Conservation (phyloP, 192 early-diverging fungal species). For the Rhizoclosmatium globosum region DNA sequence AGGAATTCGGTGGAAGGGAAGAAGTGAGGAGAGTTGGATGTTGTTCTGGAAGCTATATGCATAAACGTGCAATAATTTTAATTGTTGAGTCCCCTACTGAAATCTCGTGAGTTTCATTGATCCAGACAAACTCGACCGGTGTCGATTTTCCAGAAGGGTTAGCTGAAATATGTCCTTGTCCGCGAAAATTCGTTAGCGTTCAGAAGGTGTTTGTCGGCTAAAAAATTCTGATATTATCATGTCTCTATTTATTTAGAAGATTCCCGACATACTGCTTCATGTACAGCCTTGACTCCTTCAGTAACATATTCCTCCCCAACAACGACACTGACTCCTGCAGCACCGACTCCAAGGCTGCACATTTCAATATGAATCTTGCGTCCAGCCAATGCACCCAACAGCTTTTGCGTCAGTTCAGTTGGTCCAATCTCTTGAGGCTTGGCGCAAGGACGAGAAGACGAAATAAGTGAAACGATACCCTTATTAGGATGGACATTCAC, state of each 20-base stretch:
- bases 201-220: too few relatives aligned
- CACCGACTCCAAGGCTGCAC: constrained; percentile 19
- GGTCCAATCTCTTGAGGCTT: background rate
- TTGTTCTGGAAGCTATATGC: too few relatives aligned
- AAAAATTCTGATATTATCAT: too few relatives aligned
- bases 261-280: constrained; percentile 1
- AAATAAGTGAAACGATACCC: constrained; percentile 16
- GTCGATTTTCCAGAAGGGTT: too few relatives aligned
- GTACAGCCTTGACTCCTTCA: constrained; percentile 21
- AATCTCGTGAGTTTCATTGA: too few relatives aligned
- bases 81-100: background rate
- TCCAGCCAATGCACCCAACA: constrained; percentile 1
- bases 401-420: background rate
- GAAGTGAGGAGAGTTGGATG: too few relatives aligned
- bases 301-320: constrained; percentile 8
- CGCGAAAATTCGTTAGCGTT: too few relatives aligned
- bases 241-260: too few relatives aligned
- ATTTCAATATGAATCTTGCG: constrained; percentile 25
- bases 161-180: too few relatives aligned
- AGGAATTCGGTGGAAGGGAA: too few relatives aligned
- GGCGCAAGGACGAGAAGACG: background rate
- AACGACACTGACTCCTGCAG: constrained; percentile 28
- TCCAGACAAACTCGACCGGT: too few relatives aligned
- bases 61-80: background rate
- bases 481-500: constrained; percentile 5